Base-by-base conservation (phyloP, 1,284 basidiomycete species). In the Rhodotorula sp. region DNA sequence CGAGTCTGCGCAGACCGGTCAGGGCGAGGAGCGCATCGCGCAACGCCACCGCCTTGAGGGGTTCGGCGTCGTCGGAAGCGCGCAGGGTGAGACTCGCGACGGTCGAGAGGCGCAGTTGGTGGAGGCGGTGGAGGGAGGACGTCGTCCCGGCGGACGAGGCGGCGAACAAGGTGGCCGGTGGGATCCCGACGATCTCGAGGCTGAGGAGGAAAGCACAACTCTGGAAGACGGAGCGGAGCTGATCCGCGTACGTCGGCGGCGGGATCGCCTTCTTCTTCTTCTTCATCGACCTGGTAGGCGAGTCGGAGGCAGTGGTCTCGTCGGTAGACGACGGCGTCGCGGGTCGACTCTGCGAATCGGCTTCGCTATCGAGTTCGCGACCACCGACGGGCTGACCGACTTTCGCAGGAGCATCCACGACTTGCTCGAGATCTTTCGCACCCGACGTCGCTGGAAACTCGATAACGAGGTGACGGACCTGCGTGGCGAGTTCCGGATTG, bases 21-120 rank as follows among this genome's bases (percentile, higher is more conserved):
- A 71, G 62, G 0, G 67, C 65, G 58, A 74, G 65, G 3, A 74
- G 62, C 5, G 69, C 73, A 21, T 65, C 58, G 15, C 73, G 73
- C 16, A 74, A 49, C 4, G 62, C 34, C 3, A 47, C 31, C 0
- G 64, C 29, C 15, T 39, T n/a, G 29, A 69, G 39, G 10, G 18
- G 18, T 3, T 20, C 3, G 5, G 31, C 29, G n/a, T 51, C 47
- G 58, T 34, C 47, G 15, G n/a, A 23, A 23, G 26, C 60, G 48
- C 31, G 48, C 26, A 74, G 67, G 0, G 58, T 54, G 14, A 74
- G 59, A 26, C n/a, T 26, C 12, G 69, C 59, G 49, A 74, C 47
- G 16, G 69, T 64, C 5, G 62, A 62, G 15, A 71, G 60, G n/a
- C 70, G 69, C 21, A 69, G 56, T 18, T 63, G 73, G 46, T 69